Base-by-base conservation (phyloP, 176 grass and related monocot genomes). In the Cymbopogon citratus region DNA sequence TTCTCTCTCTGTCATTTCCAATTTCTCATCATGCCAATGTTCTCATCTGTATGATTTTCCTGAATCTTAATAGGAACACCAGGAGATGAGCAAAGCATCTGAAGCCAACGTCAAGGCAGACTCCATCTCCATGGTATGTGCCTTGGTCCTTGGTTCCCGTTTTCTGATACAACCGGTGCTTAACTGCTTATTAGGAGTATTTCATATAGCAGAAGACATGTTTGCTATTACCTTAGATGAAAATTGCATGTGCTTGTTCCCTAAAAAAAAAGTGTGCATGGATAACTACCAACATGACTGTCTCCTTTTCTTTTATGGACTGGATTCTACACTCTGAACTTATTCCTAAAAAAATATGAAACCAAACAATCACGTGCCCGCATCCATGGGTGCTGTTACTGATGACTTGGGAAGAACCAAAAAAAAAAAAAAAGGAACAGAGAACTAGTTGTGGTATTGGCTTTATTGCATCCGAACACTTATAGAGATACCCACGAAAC, bases 81-180 rank as follows among this genome's bases (percentile, higher is more conserved):
- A 89, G 83, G 78, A 89, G 78, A 71, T 59, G 66, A 73, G 83
- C 66, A 85, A 57, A 81, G 87, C 81, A n/a, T 66, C 83, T 66
- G 78, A 85, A 77, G 44, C 65, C 45, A 85, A 70, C 1, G 57
- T 52, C 33, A 81, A 79, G 83, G 5, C 71, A 12, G 65, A 89
- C 26, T 65, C 72, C 57, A 73, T 36, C 26, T 71, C 78, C 44
- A 77, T 61, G 87, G 87, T 89, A 89, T 85, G 14, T 75, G 43
- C 49, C 64, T 45, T 56, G 46, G 12, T 71, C 23, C 25, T 41
- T 52, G 24, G 18, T 33, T 63, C 24, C 21, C 45, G 23, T 4
- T 63, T 78, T 48, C 48, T 71, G 33, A 44, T 12, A 65, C 19
- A 40, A 26, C 44, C 33, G 12, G 28, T 14, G 41, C 43, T 46